phyloP scores from a whole-genome alignment of 2,329 filamentous ascomycete species.

The Chalaropsis ovoidea region DNA sequence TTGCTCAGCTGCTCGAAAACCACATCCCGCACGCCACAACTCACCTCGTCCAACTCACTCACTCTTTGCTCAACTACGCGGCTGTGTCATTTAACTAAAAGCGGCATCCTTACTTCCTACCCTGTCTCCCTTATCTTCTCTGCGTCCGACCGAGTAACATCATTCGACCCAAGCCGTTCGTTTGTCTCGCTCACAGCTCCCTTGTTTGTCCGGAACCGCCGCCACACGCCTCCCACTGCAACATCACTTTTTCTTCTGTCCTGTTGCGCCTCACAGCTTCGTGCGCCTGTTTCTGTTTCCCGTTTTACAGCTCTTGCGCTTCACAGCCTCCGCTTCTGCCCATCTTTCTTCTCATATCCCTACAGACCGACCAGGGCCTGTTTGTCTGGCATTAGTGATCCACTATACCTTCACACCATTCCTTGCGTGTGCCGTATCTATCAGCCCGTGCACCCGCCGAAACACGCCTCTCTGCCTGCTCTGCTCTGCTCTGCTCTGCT shows the following conservation, averaged over 20 bases:
- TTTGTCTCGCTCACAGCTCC: constrained; percentile 11
- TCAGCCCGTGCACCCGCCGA: constrained; percentile 22
- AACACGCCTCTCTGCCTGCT: constrained; percentile 8
- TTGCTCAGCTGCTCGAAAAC: not conserved
- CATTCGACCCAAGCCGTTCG: constrained; percentile 3
- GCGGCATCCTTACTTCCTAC: not conserved
- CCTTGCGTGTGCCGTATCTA: constrained; percentile 20
- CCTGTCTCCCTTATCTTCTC: constrained; percentile 8
- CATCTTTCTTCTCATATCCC: constrained; percentile 11
- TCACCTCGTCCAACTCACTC: not conserved
- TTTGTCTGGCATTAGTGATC: constrained; percentile 21
- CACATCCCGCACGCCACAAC: not conserved
- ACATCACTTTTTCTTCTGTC: not conserved
- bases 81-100: not conserved
- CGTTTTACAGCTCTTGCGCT: not conserved
- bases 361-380: constrained; percentile 16
- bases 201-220: constrained; percentile 14
- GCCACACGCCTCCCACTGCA: constrained; percentile 8
- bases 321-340: not conserved
- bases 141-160: constrained; percentile 1
- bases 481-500: not conserved
- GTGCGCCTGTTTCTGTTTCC: not conserved
- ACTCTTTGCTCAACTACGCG: not conserved
- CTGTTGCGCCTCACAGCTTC: constrained; percentile 4
- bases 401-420: constrained; percentile 20